A percentile compares a stretch with the other conserved stretches of the same genome.
Evolutionary conservation across 192 early-diverging fungal genomes (phyloP).

Genomic region (Coemansia sp.): DNA sequence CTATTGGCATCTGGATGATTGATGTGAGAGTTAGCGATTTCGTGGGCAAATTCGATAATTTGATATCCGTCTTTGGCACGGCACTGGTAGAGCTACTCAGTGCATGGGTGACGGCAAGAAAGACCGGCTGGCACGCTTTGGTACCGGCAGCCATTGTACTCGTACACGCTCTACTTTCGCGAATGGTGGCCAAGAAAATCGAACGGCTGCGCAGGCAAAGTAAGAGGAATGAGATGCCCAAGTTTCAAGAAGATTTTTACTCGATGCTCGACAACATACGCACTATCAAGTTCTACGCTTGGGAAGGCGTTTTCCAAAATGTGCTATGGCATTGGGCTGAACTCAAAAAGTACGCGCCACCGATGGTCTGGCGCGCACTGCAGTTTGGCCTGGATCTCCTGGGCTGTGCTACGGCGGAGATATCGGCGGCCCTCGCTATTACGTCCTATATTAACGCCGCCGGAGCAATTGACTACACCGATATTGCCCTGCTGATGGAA

Average conservation of each 20-base stretch:
- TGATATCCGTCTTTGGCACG: background rate
- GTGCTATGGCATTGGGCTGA: conserved; percentile 1
- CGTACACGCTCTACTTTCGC: conserved; percentile 5
- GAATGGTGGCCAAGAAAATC: background rate
- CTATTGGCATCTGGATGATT: background rate
- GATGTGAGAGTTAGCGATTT: background rate
- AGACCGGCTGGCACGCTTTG: conserved; percentile 28
- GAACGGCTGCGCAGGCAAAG: background rate
- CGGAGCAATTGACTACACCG: conserved; percentile 12
- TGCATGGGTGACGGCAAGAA: conserved; percentile 29
- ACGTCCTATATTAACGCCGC: conserved; percentile 55
- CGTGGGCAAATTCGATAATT: background rate
- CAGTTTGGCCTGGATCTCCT: conserved; percentile 16
- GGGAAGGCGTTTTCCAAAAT: conserved; percentile 45
- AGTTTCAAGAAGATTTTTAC: conserved; percentile 6
- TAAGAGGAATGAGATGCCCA: background rate
- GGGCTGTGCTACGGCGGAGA: conserved; percentile 47
- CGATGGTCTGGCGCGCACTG: conserved; percentile 27
- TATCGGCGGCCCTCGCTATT: conserved; percentile 61
- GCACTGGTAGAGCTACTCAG: conserved; percentile 14
- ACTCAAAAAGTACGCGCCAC: conserved; percentile 12
- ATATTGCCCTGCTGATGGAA: conserved; percentile 18
- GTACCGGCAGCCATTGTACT: conserved; percentile 24
- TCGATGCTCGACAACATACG: conserved; percentile 54
- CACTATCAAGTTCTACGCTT: conserved; percentile 69